Evolutionary conservation across 73 alveolate genomes (phyloP).

Genomic region (Diophrys appendiculata): DNA sequence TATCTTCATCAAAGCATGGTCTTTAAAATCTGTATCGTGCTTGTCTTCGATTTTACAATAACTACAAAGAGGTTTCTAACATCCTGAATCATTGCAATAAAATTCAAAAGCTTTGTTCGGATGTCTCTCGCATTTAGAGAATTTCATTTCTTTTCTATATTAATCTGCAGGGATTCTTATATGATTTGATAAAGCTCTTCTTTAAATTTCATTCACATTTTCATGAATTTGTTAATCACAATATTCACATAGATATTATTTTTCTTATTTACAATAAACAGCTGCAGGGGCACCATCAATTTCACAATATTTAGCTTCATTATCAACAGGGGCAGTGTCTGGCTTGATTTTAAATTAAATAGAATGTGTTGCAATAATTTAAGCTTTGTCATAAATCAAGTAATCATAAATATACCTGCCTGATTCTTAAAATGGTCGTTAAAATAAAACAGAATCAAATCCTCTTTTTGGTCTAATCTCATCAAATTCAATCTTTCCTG

Average conservation of each 20-base stretch:
- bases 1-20: background rate
- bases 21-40: background rate
- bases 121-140: background rate
- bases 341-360: no score
- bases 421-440: no score
- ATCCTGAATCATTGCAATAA: background rate
- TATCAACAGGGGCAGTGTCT: no score
- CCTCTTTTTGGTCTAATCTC: no score
- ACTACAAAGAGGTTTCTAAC: constrained; percentile 20
- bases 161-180: background rate
- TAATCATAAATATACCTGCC: no score
- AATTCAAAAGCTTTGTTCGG: background rate
- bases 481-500: no score
- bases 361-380: no score
- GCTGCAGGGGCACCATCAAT: no score
- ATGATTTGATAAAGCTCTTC: constrained; percentile 1
- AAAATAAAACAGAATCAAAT: no score
- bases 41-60: constrained; percentile 19
- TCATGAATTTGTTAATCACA: constrained; percentile 15
- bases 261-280: constrained; percentile 17
- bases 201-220: background rate
- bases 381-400: no score
- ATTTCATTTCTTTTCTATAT: constrained; percentile 1
- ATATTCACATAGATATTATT: constrained; percentile 6
- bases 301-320: no score